Conservation (phyloP, 2,329 filamentous ascomycete species). For the Pseudogymnoascus sp. region DNA sequence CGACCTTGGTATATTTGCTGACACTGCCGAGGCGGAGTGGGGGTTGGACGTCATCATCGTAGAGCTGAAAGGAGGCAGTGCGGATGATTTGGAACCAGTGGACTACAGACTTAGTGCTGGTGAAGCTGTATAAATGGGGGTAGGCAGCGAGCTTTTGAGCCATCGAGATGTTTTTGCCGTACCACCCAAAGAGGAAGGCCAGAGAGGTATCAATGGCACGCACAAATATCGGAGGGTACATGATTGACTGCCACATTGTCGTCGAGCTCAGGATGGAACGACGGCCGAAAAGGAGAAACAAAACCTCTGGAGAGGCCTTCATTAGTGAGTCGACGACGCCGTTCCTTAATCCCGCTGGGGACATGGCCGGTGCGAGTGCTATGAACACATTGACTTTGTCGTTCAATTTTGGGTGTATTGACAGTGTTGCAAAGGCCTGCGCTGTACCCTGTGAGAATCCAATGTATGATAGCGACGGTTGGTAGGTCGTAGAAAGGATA, state of each 20-base stretch:
- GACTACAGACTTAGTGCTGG: conserved; percentile 91
- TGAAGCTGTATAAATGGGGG: conserved; percentile 92
- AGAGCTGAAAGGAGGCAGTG: conserved; percentile 96
- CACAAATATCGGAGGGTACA: conserved; percentile 91
- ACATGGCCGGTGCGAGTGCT: conserved; percentile 92
- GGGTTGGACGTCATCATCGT: conserved; percentile 84
- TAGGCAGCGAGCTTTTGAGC: conserved; percentile 94
- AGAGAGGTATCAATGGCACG: conserved; percentile 78
- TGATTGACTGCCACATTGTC: conserved; percentile 93
- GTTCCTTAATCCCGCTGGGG: conserved; percentile 81
- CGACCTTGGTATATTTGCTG: conserved; percentile 88
- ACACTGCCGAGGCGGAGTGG: conserved; percentile 63
- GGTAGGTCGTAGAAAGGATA: conserved; percentile 74
- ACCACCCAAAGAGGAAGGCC: conserved; percentile 84
- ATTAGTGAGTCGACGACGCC: conserved; percentile 87
- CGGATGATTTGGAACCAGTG: conserved; percentile 99
- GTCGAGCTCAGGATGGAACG: conserved; percentile 86
- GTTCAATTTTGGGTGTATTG: conserved; percentile 87
- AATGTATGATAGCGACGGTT: conserved; percentile 84
- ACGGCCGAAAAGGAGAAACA: conserved; percentile 88
- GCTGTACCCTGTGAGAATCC: conserved; percentile 97
- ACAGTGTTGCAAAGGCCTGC: conserved; percentile 88
- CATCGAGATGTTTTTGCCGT: conserved; percentile 70
- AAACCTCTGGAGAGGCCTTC: conserved; percentile 84
- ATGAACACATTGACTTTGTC: conserved; percentile 94